Evolutionary conservation across 768 basidiomycete species (phyloP).

Genomic region (Lactarius hatsudake): DNA sequence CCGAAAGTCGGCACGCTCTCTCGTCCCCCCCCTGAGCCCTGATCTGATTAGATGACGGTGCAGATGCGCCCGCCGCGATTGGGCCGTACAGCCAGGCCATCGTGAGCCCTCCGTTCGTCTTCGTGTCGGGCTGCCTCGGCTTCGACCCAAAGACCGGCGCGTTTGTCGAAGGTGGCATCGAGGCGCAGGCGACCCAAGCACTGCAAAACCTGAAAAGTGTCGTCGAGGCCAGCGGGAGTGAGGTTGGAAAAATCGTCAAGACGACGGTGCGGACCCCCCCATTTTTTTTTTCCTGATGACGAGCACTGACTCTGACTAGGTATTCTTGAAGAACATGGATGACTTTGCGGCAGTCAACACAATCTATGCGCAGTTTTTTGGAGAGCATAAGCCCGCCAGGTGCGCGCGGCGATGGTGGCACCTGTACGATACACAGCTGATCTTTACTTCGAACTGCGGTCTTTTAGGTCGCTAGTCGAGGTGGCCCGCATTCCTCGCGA

Average conservation of each 20-base stretch:
- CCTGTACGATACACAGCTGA: not conserved
- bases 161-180: conserved; percentile 71
- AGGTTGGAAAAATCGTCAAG: conserved; percentile 81
- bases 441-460: not conserved
- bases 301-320: conserved; percentile 41
- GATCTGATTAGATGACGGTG: not conserved
- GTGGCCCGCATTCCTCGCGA: conserved; percentile 86
- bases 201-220: conserved; percentile 84
- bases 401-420: conserved; percentile 2
- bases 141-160: conserved; percentile 69
- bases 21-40: not conserved
- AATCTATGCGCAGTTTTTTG: conserved; percentile 83
- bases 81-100: conserved; percentile 90
- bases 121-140: conserved; percentile 87
- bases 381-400: conserved; percentile 87
- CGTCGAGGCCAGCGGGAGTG: conserved; percentile 77
- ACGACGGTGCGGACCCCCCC: conserved; percentile 71
- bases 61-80: conserved; percentile 75
- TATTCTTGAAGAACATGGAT: conserved; percentile 90
- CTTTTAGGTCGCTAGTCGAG: conserved; percentile 69
- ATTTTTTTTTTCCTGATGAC: too few species aligned
- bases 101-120: conserved; percentile 79
- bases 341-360: conserved; percentile 84
- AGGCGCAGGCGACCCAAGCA: conserved; percentile 78
- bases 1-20: conserved; percentile 29